Evolutionary conservation across 148 eudicot genomes (phyloP), one percentile per base, ranked within the genome.

Genomic region (Rhododendron henanense): DNA sequence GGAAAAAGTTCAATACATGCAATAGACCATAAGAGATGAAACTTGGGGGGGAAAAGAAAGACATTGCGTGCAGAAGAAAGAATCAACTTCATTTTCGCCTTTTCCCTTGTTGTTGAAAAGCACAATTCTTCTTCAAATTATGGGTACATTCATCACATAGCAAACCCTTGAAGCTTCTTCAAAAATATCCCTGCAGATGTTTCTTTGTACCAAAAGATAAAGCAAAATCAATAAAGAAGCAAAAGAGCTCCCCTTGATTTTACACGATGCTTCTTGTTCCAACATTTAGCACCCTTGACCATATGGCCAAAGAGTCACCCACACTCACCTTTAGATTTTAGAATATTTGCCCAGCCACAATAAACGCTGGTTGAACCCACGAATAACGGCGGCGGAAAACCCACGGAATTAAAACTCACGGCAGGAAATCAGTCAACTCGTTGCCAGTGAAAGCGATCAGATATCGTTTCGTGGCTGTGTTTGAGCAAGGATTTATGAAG

Each of bases 241-340:
- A 45, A 25, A 84, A 53, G 75, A 81, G 78, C 81, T 79, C 45
- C 13, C 61, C 33, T 63, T 63, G 85, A 35, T 28, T 59, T 85
- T 88, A 78, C 80, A 19, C 59, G 79, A 84, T 85, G 82, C 74
- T 83, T 85, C 73, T 88, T 85, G 47, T 48, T 87, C 41, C 87
- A 85, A 88, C 87, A 85, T 85, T 57, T 39, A 81, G 31, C 31
- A 84, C 14, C 50, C 13, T 55, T 84, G 50, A 76, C 51, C 81
- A 37, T 25, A 59, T 63, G 53, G 48, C 10, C 47, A 76, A 41
- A 48, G 61, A 48, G 13, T 45, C 51, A 50, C 53, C 31, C 31
- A 35, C 59, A 57, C 37, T 57, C 83, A 28, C 41, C 61, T 82
- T 65, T 79, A 23, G 31, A 77, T 48, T 82, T 65, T 79, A 23